phyloP scores from a whole-genome alignment of 225 moss, liverwort and hornwort species.

The Thuidium tamariscinum region DNA sequence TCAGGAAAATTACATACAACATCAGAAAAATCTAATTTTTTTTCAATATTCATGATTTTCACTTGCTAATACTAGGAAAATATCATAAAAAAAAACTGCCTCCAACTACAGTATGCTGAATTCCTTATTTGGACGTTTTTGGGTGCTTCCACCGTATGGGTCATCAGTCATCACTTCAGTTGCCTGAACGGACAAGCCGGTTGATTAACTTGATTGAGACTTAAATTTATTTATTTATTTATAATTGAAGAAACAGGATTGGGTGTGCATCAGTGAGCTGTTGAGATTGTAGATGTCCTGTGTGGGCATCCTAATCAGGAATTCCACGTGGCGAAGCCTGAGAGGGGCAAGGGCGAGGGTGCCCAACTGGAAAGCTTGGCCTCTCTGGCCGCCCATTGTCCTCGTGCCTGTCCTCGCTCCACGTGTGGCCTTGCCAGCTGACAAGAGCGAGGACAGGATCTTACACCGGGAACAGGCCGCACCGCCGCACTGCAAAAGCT shows the following conservation, averaged over 20 bases:
- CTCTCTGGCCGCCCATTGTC: slow-evolving; percentile 6
- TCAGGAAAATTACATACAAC: too few species aligned
- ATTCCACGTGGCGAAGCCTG: slow-evolving; percentile 2
- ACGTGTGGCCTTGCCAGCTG: background rate
- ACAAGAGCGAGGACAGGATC: background rate
- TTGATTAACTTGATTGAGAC: too few species aligned
- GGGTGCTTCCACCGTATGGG: too few species aligned
- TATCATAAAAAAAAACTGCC: too few species aligned
- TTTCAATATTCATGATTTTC: too few species aligned
- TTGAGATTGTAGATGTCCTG: background rate
- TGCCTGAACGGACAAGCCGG: background rate
- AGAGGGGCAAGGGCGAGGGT: background rate
- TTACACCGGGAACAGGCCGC: too few species aligned
- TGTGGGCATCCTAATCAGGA: background rate
- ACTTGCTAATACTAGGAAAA: too few species aligned
- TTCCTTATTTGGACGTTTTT: too few species aligned
- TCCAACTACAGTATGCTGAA: too few species aligned
- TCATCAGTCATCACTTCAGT: background rate
- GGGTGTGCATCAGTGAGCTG: background rate
- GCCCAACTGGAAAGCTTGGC: slow-evolving; percentile 13
- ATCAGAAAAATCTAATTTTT: too few species aligned
- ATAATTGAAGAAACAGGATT: background rate
- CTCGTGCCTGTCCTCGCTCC: background rate
- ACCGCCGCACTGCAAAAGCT: background rate
- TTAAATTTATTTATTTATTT: background rate